Evolutionary conservation across 805 yeast species (phyloP).

Genomic region (Lipomyces orientalis): DNA sequence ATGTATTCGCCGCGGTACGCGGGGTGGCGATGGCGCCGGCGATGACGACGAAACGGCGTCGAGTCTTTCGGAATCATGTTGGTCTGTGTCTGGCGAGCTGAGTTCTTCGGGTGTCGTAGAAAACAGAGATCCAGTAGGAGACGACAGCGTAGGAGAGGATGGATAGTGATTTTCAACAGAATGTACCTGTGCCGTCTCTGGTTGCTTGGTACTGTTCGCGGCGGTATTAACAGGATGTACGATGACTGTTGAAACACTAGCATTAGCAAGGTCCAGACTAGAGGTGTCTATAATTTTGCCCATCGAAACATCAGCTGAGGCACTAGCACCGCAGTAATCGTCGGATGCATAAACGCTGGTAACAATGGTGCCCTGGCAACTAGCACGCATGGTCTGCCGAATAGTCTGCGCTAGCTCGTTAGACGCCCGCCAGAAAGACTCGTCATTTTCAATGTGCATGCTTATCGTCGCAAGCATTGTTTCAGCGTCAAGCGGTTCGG

Average conservation of each 20-base stretch:
- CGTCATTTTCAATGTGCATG: not conserved
- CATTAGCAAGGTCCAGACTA: not conserved
- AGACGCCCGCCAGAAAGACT: not conserved
- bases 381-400: not conserved
- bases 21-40: constrained; percentile 2
- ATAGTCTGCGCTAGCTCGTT: not conserved
- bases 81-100: constrained; percentile 1
- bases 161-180: not conserved
- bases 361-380: not conserved
- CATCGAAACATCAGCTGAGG: not conserved
- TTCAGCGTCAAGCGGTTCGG: not conserved
- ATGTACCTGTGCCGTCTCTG: not conserved
- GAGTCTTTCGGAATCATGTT: not conserved
- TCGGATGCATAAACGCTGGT: not conserved
- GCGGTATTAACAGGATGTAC: not conserved
- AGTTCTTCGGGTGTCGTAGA: not conserved
- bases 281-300: not conserved
- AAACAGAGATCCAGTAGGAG: not conserved
- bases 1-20: not conserved
- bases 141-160: not conserved
- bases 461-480: not conserved
- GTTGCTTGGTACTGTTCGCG: not conserved
- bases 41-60: not conserved
- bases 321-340: not conserved
- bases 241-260: not conserved